Percentiles rank a stretch among this genome's conserved stretches.
These are phyloP conservation scores for Trichoderma koningiopsis DNA, from an alignment of 2,329 filamentous ascomycete species.

Conservation along the genomic window DNA sequence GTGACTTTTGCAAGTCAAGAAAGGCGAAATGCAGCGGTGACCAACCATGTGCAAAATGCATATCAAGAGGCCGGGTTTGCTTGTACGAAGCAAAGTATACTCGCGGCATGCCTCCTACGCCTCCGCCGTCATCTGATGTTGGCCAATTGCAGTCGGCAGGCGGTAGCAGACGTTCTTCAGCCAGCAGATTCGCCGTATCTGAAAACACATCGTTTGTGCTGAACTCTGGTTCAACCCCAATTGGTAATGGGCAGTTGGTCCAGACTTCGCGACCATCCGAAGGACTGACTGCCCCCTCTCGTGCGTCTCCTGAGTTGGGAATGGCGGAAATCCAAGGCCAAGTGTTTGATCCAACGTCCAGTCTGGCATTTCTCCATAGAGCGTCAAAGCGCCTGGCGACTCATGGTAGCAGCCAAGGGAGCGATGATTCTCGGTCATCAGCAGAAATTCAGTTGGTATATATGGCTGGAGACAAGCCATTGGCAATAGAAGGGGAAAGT, in stretches of 20 bases:
- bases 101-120: conserved; percentile 40
- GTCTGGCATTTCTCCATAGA: conserved; percentile 55
- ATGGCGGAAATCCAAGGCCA: conserved; percentile 55
- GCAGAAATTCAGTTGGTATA: conserved; percentile 48
- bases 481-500: conserved; percentile 35
- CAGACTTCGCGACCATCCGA: neutral
- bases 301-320: conserved; percentile 47
- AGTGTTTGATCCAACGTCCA: conserved; percentile 55
- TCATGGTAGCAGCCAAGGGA: conserved; percentile 38
- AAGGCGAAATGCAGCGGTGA: conserved; percentile 37
- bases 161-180: neutral
- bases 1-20: conserved; percentile 36
- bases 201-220: neutral
- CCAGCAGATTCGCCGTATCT: neutral
- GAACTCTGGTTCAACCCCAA: neutral
- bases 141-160: neutral
- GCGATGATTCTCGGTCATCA: conserved; percentile 29
- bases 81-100: conserved; percentile 39
- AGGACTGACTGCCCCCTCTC: conserved; percentile 39
- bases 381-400: conserved; percentile 54
- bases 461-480: conserved; percentile 54
- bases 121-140: conserved; percentile 31
- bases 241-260: neutral
- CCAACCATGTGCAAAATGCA: conserved; percentile 39
- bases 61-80: conserved; percentile 34